Base-by-base conservation (phyloP, 768 basidiomycete genomes). In the Trametes cingulata region DNA sequence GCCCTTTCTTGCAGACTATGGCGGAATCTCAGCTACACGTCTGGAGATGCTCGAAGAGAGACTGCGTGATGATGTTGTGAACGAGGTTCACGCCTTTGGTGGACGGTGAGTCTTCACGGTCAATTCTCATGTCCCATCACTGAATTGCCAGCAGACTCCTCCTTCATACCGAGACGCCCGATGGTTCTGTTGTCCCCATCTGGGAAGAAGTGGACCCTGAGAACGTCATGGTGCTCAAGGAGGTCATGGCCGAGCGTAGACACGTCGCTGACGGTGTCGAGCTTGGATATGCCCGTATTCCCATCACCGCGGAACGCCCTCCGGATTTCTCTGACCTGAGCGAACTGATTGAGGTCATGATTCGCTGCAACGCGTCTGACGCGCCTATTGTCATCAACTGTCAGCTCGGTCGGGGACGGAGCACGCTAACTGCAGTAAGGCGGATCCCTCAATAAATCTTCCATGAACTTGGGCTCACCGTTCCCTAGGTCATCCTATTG, bases 301-400 rank as follows among this genome's bases (percentile, higher is more conserved):
- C 97, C 1, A 90, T 98, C 68, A 99, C 97, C 6, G 88, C 95
- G 0, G 95, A 98, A 72, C 86, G 82, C 37, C 79, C 88, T 10
- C 87, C 89, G 0, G 90, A 93, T 69, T 87, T 85, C 70, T 73
- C 83, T 22, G 90, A 91, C 67, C 76, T 91, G 48, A 85, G 78
- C 62, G 88, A 91, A 61, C 78, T 96, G 24, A 87, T 95, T 60
- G 86, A 91, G 19, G 80, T 95, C 1, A 87, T 91, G 27, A 78
- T 93, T 39, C 80, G 87, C 10, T 85, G 85, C 6, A 78, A 85
- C 53, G 82, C 87, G 7, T 79, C 82, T 20, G 81, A 83, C 39
- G 88, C 90, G 0, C 90, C 90, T 0, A 90, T 98, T 58, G 87
- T 99, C 17, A 83, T 99, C 36, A 99, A 98, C 69, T 97, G 95